These are phyloP conservation scores for Aaosphaeria arxii DNA, from an alignment of 2,329 filamentous ascomycete genomes.

Conservation along the genomic window DNA sequence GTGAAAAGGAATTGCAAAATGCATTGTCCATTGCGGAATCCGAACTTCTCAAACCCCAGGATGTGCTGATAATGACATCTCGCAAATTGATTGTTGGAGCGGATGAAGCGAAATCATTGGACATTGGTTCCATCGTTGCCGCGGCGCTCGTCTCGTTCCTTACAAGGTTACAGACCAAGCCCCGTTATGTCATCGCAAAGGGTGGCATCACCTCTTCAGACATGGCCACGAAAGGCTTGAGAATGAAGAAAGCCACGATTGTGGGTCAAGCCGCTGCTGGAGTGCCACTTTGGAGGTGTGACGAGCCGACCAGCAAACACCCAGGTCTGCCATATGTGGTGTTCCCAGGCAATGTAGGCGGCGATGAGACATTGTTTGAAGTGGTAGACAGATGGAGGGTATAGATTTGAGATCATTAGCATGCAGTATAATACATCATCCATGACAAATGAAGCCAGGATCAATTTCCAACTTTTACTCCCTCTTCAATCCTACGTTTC, in stretches of 20 bases:
- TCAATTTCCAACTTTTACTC: conserved; percentile 6
- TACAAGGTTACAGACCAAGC: conserved; percentile 44
- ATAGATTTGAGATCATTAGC: background rate
- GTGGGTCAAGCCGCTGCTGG: conserved; percentile 58
- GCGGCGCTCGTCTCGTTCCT: conserved; percentile 52
- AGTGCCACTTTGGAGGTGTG: conserved; percentile 58
- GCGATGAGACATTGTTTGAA: conserved; percentile 46
- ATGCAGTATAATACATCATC: too few species aligned
- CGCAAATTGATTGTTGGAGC: conserved; percentile 50
- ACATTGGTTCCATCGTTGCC: conserved; percentile 55
- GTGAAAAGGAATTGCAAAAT: conserved; percentile 32
- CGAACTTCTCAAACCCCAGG: conserved; percentile 44
- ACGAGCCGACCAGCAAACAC: conserved; percentile 52
- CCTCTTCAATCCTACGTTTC: conserved; percentile 25
- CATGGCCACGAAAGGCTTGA: conserved; percentile 56
- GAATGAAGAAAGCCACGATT: conserved; percentile 53
- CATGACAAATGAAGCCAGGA: too few species aligned
- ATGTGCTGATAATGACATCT: conserved; percentile 60
- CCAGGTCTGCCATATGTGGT: conserved; percentile 55
- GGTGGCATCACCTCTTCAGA: conserved; percentile 61
- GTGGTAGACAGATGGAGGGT: conserved; percentile 42
- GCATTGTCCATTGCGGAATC: conserved; percentile 28
- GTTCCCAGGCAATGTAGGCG: conserved; percentile 58
- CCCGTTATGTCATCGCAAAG: conserved; percentile 58
- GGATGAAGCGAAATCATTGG: conserved; percentile 51